Conservation (phyloP, 345 rosid genomes). For the Combretum micranthum region DNA sequence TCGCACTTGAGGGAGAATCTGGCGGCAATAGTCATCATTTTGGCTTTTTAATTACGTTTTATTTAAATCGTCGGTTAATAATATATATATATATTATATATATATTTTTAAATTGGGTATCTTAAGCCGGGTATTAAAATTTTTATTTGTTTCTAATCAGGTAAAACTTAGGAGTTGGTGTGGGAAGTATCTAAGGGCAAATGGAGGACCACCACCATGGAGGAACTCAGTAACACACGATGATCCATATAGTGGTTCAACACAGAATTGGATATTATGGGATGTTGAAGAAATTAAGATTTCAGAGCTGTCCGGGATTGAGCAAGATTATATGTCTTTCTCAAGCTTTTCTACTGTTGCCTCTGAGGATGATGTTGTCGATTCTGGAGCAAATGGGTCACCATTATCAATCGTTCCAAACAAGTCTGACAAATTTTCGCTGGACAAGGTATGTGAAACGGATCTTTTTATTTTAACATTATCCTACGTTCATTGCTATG, state of each 20-base stretch:
- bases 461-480: too few species aligned
- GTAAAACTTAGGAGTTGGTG: slow-evolving; percentile 32
- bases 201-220: slow-evolving; percentile 51
- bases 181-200: slow-evolving; percentile 40
- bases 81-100: too few species aligned
- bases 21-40: too few species aligned
- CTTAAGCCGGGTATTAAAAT: too few species aligned
- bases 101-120: too few species aligned
- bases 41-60: too few species aligned
- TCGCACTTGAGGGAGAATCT: too few species aligned
- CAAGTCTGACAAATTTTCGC: background rate
- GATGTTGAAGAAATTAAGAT: slow-evolving; percentile 14
- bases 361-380: background rate
- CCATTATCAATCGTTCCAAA: slow-evolving; percentile 7
- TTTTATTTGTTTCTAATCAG: background rate
- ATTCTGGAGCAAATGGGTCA: slow-evolving; percentile 1
- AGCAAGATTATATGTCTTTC: background rate
- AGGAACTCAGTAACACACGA: slow-evolving; percentile 45
- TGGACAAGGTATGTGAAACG: background rate
- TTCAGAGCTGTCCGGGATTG: slow-evolving; percentile 1
- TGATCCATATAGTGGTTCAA: slow-evolving; percentile 29
- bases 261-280: slow-evolving; percentile 37
- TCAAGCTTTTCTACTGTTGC: slow-evolving; percentile 13
- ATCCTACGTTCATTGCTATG: too few species aligned
- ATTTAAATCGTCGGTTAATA: too few species aligned